Base-by-base conservation (phyloP, 139 green algal genomes). In the Coelastrella sp. region DNA sequence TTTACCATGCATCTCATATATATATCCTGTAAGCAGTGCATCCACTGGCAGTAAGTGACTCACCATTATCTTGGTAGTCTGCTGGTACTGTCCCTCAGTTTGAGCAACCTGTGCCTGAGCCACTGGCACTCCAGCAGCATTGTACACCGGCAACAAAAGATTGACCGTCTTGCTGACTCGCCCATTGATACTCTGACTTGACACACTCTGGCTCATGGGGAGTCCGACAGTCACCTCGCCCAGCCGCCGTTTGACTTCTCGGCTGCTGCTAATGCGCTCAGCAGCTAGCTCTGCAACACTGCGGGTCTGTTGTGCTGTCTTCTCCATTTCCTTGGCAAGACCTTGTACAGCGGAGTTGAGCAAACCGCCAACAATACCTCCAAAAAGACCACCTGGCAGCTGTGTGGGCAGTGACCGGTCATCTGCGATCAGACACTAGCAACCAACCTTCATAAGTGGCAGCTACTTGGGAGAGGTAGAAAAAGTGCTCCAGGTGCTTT, bases 141-240 rank as follows among this genome's bases (percentile, higher is more conserved):
- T 76, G n/a, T 82, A 90, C 68, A 90, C 79, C 11, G 79, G 85
- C 59, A 89, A 30, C 79, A 86, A 5, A 27, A 89, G 63, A 21
- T 37, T 34, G 9, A 87, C 62, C 37, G 84, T 83, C 72, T 87
- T 89, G 32, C 45, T 85, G 21, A 84, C 79, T 6, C 77, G 40
- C 2, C 85, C 85, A 40, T 89, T 89, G 51, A 89, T 84, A 50
- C 32, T 81, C n/a, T 38, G 59, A 9, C 21, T 68, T 60, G 34
- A 30, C 37, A 63, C 59, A 23, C 59, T 81, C 72, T 89, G 85
- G 57, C 79, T 86, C 48, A 89, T 84, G 32, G 84, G 45, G 11
- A 79, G 85, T 0, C 85, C 85, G 8, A 87, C 79, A 0, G 71
- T 86, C 5, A 89, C 75, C 13, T 57, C 35, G 0, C 75, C 75